A percentile compares a stretch with the other conserved stretches of the same genome.
Evolutionary conservation across 768 basidiomycete genomes (phyloP).

Genomic region (Leucogyrophana mollusca): DNA sequence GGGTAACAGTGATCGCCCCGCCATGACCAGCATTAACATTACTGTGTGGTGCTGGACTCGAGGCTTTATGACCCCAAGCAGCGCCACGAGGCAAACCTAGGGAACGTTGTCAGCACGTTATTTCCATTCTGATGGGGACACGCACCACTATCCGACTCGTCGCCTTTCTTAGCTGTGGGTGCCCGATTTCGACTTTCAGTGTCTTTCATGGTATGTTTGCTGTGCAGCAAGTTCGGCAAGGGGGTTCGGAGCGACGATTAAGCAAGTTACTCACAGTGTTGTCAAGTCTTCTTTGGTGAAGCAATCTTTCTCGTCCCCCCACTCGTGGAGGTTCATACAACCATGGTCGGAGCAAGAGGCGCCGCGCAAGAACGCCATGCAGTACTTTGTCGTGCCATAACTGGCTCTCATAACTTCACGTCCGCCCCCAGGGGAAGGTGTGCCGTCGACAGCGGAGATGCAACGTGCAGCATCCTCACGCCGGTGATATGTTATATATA

Average conservation of each 20-base stretch:
- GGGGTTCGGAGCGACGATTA: slow-evolving; percentile 4
- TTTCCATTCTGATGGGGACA: too few relatives aligned
- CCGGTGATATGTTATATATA: slow-evolving; percentile 95
- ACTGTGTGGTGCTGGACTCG: slow-evolving; percentile 16
- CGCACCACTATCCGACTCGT: slow-evolving; percentile 52
- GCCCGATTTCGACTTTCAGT: slow-evolving; percentile 67
- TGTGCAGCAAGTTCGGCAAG: slow-evolving; percentile 27
- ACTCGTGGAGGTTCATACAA: slow-evolving; percentile 96
- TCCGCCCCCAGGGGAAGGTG: slow-evolving; percentile 85
- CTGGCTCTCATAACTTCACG: slow-evolving; percentile 90
- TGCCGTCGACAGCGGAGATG: slow-evolving; percentile 91
- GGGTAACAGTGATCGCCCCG: slow-evolving; percentile 21
- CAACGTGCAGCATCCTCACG: slow-evolving; percentile 94
- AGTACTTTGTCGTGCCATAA: slow-evolving; percentile 96
- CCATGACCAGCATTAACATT: slow-evolving; percentile 12
- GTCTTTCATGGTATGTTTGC: slow-evolving; percentile 92
- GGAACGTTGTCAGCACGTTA: too few relatives aligned
- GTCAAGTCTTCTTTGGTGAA: slow-evolving; percentile 96
- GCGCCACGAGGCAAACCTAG: slow-evolving; percentile 59
- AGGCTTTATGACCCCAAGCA: slow-evolving; percentile 56
- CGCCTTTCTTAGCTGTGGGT: slow-evolving; percentile 52
- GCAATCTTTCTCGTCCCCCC: slow-evolving; percentile 98
- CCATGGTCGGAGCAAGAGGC: slow-evolving; percentile 80
- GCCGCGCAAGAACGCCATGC: slow-evolving; percentile 91
- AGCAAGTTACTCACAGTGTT: slow-evolving; percentile 63